These are phyloP conservation scores for Clarireedia monteithiana DNA, from an alignment of 2,329 filamentous ascomycete genomes.

Conservation along the genomic window DNA sequence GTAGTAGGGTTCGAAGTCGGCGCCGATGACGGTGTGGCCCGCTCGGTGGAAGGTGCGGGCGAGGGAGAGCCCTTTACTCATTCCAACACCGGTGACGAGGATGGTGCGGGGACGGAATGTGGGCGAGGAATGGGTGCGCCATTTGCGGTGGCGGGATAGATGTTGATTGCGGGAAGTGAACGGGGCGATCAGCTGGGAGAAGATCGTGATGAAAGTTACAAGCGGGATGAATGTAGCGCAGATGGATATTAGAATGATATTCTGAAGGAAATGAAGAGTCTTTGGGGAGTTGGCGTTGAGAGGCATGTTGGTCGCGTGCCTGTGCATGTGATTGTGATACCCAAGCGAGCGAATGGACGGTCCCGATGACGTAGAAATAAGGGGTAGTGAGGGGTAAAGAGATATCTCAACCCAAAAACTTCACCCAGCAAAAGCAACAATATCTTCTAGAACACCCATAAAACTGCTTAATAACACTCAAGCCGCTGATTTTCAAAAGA, in stretches of 20 bases:
- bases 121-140: slow-evolving; percentile 11
- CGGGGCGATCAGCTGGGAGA: slow-evolving; percentile 13
- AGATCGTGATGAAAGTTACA: slow-evolving; percentile 16
- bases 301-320: background rate
- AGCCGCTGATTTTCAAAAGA: no score
- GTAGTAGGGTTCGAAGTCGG: slow-evolving; percentile 49
- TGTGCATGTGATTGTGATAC: no score
- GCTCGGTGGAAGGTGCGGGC: slow-evolving; percentile 56
- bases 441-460: no score
- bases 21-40: slow-evolving; percentile 65
- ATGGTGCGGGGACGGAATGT: slow-evolving; percentile 36
- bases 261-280: slow-evolving; percentile 37
- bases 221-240: slow-evolving; percentile 17
- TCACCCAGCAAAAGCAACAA: no score
- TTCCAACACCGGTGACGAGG: slow-evolving; percentile 65
- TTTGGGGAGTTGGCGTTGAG: slow-evolving; percentile 13
- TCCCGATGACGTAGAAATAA: no score
- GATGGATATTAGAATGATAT: slow-evolving; percentile 35
- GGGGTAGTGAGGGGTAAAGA: no score
- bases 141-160: slow-evolving; percentile 14
- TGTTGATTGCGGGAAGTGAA: slow-evolving; percentile 10
- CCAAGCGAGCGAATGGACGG: no score
- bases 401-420: no score
- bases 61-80: slow-evolving; percentile 61
- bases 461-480: no score